These are phyloP conservation scores for Claviceps arundinis DNA, from an alignment of 2,329 filamentous ascomycete species.

Conservation along the genomic window DNA sequence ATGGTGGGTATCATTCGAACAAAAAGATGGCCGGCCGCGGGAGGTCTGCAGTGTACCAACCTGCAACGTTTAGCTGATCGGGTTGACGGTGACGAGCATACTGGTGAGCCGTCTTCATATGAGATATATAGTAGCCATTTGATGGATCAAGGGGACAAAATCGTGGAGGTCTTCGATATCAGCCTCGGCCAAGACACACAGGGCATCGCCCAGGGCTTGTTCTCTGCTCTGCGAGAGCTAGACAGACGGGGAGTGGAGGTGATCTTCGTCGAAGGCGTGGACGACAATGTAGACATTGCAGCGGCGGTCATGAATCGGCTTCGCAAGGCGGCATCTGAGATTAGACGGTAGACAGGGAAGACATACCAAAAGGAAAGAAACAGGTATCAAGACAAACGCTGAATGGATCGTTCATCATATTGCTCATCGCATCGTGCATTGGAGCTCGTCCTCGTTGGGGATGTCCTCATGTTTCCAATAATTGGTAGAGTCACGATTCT, in stretches of 20 bases:
- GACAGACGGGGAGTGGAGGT: conserved; percentile 66
- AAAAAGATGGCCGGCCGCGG: conserved; percentile 34
- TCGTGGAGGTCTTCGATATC: conserved; percentile 48
- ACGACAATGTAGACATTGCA: conserved; percentile 66
- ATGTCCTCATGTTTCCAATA: not conserved
- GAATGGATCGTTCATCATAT: not conserved
- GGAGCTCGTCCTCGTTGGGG: not conserved
- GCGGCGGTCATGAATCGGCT: conserved; percentile 78
- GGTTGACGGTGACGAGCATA: conserved; percentile 1
- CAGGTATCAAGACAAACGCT: too few relatives aligned
- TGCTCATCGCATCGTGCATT: not conserved
- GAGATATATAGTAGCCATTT: conserved; percentile 29
- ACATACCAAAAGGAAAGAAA: not conserved
- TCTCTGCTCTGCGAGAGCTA: conserved; percentile 73
- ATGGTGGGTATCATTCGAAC: conserved; percentile 43
- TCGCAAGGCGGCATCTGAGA: conserved; percentile 59
- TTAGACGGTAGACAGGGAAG: conserved; percentile 29
- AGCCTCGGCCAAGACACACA: conserved; percentile 56
- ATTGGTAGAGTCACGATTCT: not conserved
- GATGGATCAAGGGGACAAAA: conserved; percentile 17
- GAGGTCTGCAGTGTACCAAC: conserved; percentile 23
- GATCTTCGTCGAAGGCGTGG: conserved; percentile 84
- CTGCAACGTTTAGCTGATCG: conserved; percentile 12
- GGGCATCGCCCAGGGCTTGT: conserved; percentile 73
- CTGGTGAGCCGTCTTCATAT: conserved; percentile 19